Conservation (phyloP, 2,329 filamentous ascomycete species). For the Claviceps sp. region DNA sequence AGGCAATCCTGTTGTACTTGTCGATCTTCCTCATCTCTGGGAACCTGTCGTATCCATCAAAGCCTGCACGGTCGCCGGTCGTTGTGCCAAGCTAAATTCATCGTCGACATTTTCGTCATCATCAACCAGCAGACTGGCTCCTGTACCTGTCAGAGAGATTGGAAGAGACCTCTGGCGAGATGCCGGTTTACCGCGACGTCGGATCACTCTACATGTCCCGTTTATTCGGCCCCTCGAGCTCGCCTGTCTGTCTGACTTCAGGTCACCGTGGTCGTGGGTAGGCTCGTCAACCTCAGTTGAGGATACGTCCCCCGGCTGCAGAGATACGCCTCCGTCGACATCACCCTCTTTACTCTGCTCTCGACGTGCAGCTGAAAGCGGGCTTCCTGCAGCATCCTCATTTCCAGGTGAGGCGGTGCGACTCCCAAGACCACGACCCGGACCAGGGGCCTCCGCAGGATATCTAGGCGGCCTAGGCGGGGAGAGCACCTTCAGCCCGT, state of each 20-base stretch:
- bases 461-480: not conserved
- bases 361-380: not conserved
- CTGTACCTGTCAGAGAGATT: conserved; percentile 13
- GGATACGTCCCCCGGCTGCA: not conserved
- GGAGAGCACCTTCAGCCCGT: conserved; percentile 3
- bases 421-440: not conserved
- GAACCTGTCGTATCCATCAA: conserved; percentile 11
- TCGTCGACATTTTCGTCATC: conserved; percentile 8
- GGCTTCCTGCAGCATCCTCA: not conserved
- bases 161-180: conserved; percentile 5
- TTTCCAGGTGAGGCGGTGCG: not conserved
- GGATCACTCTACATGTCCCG: not conserved
- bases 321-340: conserved; percentile 4
- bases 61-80: conserved; percentile 7
- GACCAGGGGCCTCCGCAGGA: not conserved
- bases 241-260: not conserved
- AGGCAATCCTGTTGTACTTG: conserved; percentile 1
- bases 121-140: conserved; percentile 11
- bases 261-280: not conserved
- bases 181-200: not conserved
- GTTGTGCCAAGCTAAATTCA: conserved; percentile 8
- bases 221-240: not conserved
- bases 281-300: not conserved
- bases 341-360: not conserved
- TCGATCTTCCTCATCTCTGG: conserved; percentile 1